Base-by-base conservation (phyloP, 768 basidiomycete species). In the Collybia sp. region DNA sequence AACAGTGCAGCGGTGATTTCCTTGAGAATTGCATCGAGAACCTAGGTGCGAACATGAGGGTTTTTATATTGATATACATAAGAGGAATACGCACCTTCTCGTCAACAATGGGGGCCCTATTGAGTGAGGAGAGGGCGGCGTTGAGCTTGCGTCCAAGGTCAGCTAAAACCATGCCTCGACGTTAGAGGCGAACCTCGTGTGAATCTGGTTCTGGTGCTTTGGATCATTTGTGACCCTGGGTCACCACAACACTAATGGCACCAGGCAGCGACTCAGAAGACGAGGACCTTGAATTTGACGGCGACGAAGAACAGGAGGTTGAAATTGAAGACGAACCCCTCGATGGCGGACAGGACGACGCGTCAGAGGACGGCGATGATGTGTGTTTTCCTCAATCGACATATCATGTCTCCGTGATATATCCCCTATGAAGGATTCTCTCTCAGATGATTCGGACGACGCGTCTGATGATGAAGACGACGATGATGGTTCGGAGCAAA, bases 111-210 rank as follows among this genome's bases (percentile, higher is more conserved):
- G 93, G 77, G 3, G 86, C 86, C 54, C 86, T 80, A 57, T 85
- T 89, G 49, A 98, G 82, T 31, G 93, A 89, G 12, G 88, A 86
- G 43, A 99, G 78, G 42, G 96, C 95, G 48, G 88, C 83, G 67
- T 96, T 96, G 65, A 99, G 87, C 59, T 84, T 88, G 52, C 88
- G 80, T 50, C 95, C 96, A 46, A 99, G 75, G 74, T 98, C 96
- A 54, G 90, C 88, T 58, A 99, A 77, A 61, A 99, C 96, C 96
- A 97, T 96, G 57, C 53, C 69, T 61, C 54, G 60, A 57, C 56
- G 52, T 38, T 49, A 44, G 46, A 19, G 25, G 9, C 42, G 42
- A 34, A 43, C 41, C 47, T n/a, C 55, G 58, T 59, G 58, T 38
- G 55, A 58, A 47, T 47, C 32, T 31, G 30, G 30, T 31, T 5